Percentiles rank a stretch among this genome's conserved stretches.
phyloP scores from a whole-genome alignment of 2,329 filamentous ascomycete genomes.

The Penicillium sp. region DNA sequence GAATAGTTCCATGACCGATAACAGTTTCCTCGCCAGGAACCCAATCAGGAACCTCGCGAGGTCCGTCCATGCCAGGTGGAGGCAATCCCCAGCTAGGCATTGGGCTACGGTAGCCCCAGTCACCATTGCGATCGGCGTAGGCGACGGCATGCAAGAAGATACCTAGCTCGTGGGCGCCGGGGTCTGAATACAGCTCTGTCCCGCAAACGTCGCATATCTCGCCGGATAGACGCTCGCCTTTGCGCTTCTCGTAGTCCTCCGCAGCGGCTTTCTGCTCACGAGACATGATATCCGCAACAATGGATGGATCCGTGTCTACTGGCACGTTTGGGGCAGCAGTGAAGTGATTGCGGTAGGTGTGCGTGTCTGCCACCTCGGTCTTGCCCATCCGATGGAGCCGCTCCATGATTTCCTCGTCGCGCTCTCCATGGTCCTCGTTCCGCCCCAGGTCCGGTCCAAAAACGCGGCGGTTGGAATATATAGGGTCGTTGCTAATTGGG shows the following conservation, averaged over 20 bases:
- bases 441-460: conserved; percentile 77
- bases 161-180: conserved; percentile 79
- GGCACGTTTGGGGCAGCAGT: conserved; percentile 37
- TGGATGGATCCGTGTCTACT: conserved; percentile 33
- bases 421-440: conserved; percentile 61
- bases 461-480: conserved; percentile 90
- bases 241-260: conserved; percentile 79
- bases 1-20: conserved; percentile 34
- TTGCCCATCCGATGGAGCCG: conserved; percentile 88
- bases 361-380: conserved; percentile 80
- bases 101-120: conserved; percentile 81
- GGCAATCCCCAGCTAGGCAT: conserved; percentile 84
- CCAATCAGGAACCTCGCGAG: conserved; percentile 57
- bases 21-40: conserved; percentile 38
- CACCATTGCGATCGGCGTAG: conserved; percentile 76
- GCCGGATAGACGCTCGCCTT: conserved; percentile 90
- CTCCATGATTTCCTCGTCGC: conserved; percentile 85
- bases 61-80: conserved; percentile 65
- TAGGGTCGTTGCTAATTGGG: conserved; percentile 94
- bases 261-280: conserved; percentile 72
- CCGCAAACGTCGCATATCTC: conserved; percentile 73
- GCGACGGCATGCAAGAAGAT: conserved; percentile 90
- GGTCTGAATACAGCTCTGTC: conserved; percentile 89
- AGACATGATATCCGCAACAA: conserved; percentile 40
- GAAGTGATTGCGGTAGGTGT: conserved; percentile 67